phyloP scores from a whole-genome alignment of 1,284 basidiomycete species.

The Tetrapyrgos nigripes region DNA sequence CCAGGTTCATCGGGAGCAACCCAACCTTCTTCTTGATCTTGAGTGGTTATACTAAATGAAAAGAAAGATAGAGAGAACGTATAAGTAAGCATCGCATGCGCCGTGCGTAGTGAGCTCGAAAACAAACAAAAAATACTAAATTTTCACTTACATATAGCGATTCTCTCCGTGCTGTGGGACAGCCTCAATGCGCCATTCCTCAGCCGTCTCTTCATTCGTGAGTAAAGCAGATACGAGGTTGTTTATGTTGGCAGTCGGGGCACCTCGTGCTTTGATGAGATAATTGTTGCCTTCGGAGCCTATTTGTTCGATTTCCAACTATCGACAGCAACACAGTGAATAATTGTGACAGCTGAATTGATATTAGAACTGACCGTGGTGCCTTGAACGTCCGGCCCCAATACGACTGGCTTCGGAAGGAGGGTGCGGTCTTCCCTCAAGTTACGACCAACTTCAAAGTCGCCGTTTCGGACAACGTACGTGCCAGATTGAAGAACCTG shows the following conservation, averaged over 20 bases:
- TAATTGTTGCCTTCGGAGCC: neutral
- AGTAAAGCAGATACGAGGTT: neutral
- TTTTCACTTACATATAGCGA: neutral
- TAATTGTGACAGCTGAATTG: neutral
- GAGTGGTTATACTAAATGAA: neutral
- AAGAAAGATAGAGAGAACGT: neutral
- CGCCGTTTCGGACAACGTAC: slow-evolving; percentile 6
- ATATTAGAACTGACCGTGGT: neutral
- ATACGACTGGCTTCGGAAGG: neutral
- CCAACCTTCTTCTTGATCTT: neutral
- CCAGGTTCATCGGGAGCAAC: slow-evolving; percentile 1
- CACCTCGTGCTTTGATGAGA: neutral
- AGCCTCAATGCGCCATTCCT: slow-evolving; percentile 1
- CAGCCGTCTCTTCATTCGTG: neutral
- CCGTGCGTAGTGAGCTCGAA: neutral
- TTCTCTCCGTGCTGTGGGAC: slow-evolving; percentile 4
- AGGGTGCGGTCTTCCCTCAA: slow-evolving; percentile 4
- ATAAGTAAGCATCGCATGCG: neutral
- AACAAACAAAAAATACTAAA: too few relatives aligned
- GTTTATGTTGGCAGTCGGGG: slow-evolving; percentile 2
- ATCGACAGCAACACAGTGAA: neutral
- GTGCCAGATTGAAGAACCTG: slow-evolving; percentile 6
- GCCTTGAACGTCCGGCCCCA: neutral
- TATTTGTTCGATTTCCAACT: neutral
- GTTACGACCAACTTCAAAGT: neutral